Evolutionary conservation across 306 rosid species (phyloP).

Genomic region (Bauhinia variegata): DNA sequence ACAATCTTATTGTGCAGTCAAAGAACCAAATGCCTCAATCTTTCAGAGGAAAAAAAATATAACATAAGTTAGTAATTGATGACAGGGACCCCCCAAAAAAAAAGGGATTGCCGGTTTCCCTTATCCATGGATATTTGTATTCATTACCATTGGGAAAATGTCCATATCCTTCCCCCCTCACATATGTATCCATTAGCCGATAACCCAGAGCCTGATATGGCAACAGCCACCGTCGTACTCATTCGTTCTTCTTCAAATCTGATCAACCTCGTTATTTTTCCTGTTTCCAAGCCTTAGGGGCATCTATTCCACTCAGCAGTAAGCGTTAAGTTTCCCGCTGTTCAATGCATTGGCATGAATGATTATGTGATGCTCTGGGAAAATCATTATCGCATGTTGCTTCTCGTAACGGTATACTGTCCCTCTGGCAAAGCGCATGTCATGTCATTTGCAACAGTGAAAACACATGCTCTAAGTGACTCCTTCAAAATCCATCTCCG

Average conservation of each 20-base stretch:
- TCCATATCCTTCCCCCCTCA: not conserved
- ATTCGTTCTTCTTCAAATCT: conserved; percentile 18
- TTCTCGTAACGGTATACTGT: conserved; percentile 21
- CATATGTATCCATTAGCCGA: not conserved
- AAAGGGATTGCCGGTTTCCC: conserved; percentile 28
- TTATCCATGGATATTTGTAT: conserved; percentile 24
- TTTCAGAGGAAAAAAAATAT: conserved; percentile 11
- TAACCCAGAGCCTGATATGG: conserved; percentile 25
- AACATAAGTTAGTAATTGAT: conserved; percentile 2
- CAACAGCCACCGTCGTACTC: conserved; percentile 19
- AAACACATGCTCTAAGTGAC: conserved; percentile 24
- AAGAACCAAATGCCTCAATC: conserved; percentile 5
- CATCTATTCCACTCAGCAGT: conserved; percentile 20
- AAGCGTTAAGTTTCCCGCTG: not conserved
- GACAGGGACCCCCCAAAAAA: not conserved
- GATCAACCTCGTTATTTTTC: conserved; percentile 28
- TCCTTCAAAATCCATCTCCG: conserved; percentile 35
- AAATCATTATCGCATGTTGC: conserved; percentile 30
- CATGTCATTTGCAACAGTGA: conserved; percentile 21
- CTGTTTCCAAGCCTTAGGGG: conserved; percentile 16
- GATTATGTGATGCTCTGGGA: conserved; percentile 7
- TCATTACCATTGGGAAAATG: conserved; percentile 8
- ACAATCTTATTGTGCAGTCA: conserved; percentile 34
- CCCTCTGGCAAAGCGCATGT: conserved; percentile 21
- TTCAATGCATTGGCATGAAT: conserved; percentile 22